phyloP scores from a whole-genome alignment of 192 early-diverging fungal species.

The Podila horticola region DNA sequence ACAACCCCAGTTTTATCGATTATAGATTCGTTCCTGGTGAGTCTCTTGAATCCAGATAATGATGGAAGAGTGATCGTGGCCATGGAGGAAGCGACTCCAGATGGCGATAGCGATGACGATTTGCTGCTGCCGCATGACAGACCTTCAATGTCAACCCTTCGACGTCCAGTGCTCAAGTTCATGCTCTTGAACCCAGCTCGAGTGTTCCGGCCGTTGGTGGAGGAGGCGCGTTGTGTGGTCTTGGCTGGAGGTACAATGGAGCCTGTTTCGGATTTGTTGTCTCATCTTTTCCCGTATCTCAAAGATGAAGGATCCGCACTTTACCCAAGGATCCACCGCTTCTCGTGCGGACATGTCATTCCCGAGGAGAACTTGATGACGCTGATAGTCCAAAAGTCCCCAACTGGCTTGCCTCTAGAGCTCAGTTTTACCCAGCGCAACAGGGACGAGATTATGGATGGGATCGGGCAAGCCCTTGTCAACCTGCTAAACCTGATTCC shows the following conservation, averaged over 20 bases:
- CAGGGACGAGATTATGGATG: conserved; percentile 61
- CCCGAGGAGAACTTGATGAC: conserved; percentile 79
- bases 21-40: conserved; percentile 66
- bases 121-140: too few relatives aligned
- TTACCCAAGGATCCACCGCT: conserved; percentile 62
- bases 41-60: conserved; percentile 66
- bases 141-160: background rate
- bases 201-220: conserved; percentile 78
- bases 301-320: background rate
- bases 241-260: conserved; percentile 96
- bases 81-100: conserved; percentile 3
- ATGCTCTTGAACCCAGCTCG: conserved; percentile 88
- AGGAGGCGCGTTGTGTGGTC: conserved; percentile 83
- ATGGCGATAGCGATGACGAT: background rate
- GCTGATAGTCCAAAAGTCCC: conserved; percentile 69
- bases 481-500: conserved; percentile 82
- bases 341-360: conserved; percentile 91
- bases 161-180: conserved; percentile 72
- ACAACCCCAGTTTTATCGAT: conserved; percentile 53
- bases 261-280: conserved; percentile 66
- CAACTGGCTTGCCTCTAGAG: conserved; percentile 67
- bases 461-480: conserved; percentile 74
- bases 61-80: conserved; percentile 77
- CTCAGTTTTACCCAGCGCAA: conserved; percentile 76
- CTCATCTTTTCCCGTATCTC: conserved; percentile 46